These are phyloP conservation scores for Nigrospora sphaerica DNA, from an alignment of 2,329 filamentous ascomycete species.

Conservation along the genomic window DNA sequence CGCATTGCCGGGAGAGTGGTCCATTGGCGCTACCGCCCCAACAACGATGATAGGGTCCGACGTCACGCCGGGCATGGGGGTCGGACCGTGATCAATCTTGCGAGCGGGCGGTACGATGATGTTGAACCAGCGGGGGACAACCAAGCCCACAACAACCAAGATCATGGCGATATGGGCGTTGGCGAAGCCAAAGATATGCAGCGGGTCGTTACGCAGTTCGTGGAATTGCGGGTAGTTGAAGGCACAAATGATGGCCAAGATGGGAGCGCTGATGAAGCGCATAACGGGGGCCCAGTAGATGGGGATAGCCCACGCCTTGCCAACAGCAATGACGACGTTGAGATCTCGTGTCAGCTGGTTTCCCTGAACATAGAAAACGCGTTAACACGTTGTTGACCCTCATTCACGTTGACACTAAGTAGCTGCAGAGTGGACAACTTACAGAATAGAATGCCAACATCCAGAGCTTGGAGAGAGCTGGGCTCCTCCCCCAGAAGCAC, in stretches of 20 bases:
- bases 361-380: slow-evolving; percentile 25
- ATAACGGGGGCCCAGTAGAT: slow-evolving; percentile 40
- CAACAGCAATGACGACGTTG: slow-evolving; percentile 43
- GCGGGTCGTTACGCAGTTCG: slow-evolving; percentile 37
- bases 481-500: slow-evolving; percentile 31
- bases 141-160: slow-evolving; percentile 37
- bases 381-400: background rate
- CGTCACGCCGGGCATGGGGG: slow-evolving; percentile 2
- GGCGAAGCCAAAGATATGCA: slow-evolving; percentile 42
- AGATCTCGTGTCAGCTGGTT: slow-evolving; percentile 49
- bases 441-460: slow-evolving; percentile 50
- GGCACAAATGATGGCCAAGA: slow-evolving; percentile 42
- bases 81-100: slow-evolving; percentile 31
- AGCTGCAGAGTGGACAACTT: slow-evolving; percentile 14
- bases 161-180: slow-evolving; percentile 40
- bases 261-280: slow-evolving; percentile 41
- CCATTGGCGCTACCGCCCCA: too few relatives aligned
- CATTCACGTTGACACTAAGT: background rate
- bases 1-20: too few relatives aligned
- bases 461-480: slow-evolving; percentile 36
- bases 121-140: slow-evolving; percentile 47
- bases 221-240: slow-evolving; percentile 46
- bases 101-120: slow-evolving; percentile 41
- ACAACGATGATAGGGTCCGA: background rate
- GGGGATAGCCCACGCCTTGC: slow-evolving; percentile 50